Evolutionary conservation across 1,284 basidiomycete species (phyloP), one percentile per base, ranked within the genome.

Genomic region (Moesziomyces aphidis): DNA sequence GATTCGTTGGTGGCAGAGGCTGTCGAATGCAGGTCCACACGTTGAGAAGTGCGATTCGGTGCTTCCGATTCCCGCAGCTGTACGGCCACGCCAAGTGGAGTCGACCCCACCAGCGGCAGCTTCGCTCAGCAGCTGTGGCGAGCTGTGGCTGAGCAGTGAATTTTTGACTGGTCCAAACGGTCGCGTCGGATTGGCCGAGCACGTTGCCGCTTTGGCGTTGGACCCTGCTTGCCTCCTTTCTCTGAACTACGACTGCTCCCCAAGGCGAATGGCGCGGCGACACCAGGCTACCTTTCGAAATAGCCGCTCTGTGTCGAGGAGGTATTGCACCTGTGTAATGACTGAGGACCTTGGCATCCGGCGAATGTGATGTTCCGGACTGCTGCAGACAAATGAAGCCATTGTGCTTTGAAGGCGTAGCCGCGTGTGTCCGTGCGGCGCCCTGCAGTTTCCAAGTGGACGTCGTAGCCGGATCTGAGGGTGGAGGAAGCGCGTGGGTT

Each of bases 131-230:
- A 55, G 49, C 31, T 11, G 31, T 34, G 31, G 31, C 31, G 31
- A 34, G 31, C 31, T 8, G 10, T 11, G 31, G 31, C 31, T 13
- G 13, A 34, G 52, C 53, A 46, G 58, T 58, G 63, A 65, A 59
- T 54, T 58, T 64, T 55, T 26, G 26, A 17, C 15, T 13, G 1
- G 19, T 46, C 31, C 6, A 24, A 23, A 48, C 24, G 15, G 52
- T 62, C 60, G 31, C 44, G 48, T 62, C 57, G 67, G 67, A 63
- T 69, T 64, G 61, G 57, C 61, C 57, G 67, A 61, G 57, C 67
- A 70, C 66, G 67, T 70, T 70, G 39, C 46, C 31, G 51, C 22
- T 57, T 50, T 63, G 36, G 47, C 43, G 39, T 42, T 42, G 39
- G 39, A 42, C 39, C 39, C 39, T 42, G 19, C 15, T 42, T 15